These are phyloP conservation scores for Nannochloris sp. DNA, from an alignment of 139 green algal genomes.

Conservation along the genomic window DNA sequence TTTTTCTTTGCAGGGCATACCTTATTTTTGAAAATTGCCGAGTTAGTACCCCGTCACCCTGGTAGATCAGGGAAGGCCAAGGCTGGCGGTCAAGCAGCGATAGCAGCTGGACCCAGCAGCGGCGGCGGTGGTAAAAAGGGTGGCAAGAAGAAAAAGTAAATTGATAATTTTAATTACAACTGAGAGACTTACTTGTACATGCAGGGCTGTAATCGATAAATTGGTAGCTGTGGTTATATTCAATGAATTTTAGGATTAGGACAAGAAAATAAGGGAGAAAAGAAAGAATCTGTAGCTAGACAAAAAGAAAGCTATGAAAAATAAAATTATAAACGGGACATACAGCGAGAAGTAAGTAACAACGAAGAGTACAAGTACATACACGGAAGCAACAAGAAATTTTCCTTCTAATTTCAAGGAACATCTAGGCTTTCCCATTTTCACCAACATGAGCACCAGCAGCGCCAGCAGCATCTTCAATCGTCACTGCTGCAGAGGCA, in stretches of 20 bases:
- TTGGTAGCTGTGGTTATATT: too few species aligned
- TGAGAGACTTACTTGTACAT: background rate
- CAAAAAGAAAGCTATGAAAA: background rate
- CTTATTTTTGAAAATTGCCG: conserved; percentile 29
- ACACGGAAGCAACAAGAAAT: background rate
- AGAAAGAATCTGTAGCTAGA: background rate
- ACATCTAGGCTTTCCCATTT: too few species aligned
- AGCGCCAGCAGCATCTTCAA: background rate
- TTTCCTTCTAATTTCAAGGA: background rate
- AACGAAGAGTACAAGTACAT: background rate
- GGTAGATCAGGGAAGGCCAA: background rate
- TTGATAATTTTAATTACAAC: too few species aligned
- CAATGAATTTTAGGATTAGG: background rate
- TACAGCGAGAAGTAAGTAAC: background rate
- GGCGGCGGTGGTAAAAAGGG: background rate
- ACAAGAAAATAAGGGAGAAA: background rate
- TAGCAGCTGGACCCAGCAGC: background rate
- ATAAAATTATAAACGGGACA: too few species aligned
- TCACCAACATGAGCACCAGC: too few species aligned
- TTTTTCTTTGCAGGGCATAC: conserved; percentile 19
- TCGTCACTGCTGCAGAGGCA: conserved; percentile 49
- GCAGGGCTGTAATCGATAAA: background rate
- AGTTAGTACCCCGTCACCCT: conserved; percentile 16
- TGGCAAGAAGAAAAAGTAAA: conserved; percentile 22
- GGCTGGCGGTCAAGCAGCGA: background rate